Evolutionary conservation across 2,329 filamentous ascomycete species (phyloP), one percentile per base, ranked within the genome.

Genomic region (Drechmeria coniospora): DNA sequence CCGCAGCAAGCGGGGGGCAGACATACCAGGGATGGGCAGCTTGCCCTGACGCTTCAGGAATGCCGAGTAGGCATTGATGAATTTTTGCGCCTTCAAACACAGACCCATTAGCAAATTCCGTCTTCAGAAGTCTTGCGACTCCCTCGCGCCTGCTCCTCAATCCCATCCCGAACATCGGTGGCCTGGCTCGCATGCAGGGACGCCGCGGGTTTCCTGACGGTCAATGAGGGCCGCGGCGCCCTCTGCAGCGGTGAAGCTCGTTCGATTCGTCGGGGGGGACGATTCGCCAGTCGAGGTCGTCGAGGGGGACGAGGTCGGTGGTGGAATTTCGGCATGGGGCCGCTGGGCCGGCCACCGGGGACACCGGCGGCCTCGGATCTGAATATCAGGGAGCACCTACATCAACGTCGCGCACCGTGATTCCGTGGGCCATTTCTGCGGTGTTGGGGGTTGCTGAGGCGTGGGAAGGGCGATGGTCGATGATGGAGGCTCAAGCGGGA

Each of bases 21-120:
- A 18, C 75, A 56, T 73, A 86, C 80, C 79, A 59, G 81, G 81
- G 53, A 87, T 82, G 56, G 79, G 79, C 47, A 90, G 79, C 70
- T 87, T 87, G 65, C 82, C 82, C 70, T 90, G 81, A 53, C 81
- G 76, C 79, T 90, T 90, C 73, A 92, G 63, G 74, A 90, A 92
- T 53, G 73, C 77, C 56, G 79, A 70, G 59, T 90, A 92, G 56
- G 79, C 70, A 49, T 68, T 63, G 65, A 90, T 86, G 71, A 90
- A 90, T 68, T 86, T 82, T 61, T 84, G 79, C 62, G 80, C 78
- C 75, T 80, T 63, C 45, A 56, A 44, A 53, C 46, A 47, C 32
- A 46, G 47, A 53, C 52, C 60, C 59, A 71, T 77, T 70, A 77
- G 72, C 72, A 73, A 59, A 74, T 75, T 77, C 72, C 72, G 72